Base-by-base conservation (phyloP, 1,139 yeast species). In the Sugiyamaella novakii region DNA sequence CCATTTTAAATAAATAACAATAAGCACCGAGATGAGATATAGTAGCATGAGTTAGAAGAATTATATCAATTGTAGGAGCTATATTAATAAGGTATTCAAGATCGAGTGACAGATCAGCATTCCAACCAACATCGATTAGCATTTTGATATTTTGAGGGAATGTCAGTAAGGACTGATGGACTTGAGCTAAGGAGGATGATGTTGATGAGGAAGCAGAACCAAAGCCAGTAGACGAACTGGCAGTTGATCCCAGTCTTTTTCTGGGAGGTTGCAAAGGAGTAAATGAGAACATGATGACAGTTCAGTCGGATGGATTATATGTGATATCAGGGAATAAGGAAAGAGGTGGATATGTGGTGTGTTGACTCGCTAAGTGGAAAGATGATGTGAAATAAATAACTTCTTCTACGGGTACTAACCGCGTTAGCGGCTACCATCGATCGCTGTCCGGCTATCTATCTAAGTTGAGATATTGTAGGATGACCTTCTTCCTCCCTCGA, bases 41-140 rank as follows among this genome's bases (percentile, higher is more conserved):
- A 0, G 96, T 84, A 1, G 97, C 84, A 62, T 92, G 98, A 1
- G 98, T 89, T 15, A 92, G 69, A 4, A 92, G 65, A 2, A 92
- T 78, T 27, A 85, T 69, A 60, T 87, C 62, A 21, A 59, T 47
- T 11, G 55, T 38, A 6, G 54, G 50, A 8, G 54, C 55, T 29
- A 49, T 24, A 34, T 42, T 34, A 10, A 45, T 48, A 7, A 70
- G 51, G 29, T 58, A 56, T 19, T 52, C 58, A 39, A 69, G 58
- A 21, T 54, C 55, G 34, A 58, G 47, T 2, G 58, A 49, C 27
- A 71, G 58, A 5, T 55, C 53, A 8, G 62, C 57, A 42, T 70
- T 68, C 75, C 75, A 71, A 21, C 75, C 75, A 1, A 62, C 65
- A 52, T 71, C 75, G 12, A 71, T 54, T 18, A 71, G 58, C 27